phyloP scores from a whole-genome alignment of 2,329 filamentous ascomycete species.

The Microcyclospora pomicola region DNA sequence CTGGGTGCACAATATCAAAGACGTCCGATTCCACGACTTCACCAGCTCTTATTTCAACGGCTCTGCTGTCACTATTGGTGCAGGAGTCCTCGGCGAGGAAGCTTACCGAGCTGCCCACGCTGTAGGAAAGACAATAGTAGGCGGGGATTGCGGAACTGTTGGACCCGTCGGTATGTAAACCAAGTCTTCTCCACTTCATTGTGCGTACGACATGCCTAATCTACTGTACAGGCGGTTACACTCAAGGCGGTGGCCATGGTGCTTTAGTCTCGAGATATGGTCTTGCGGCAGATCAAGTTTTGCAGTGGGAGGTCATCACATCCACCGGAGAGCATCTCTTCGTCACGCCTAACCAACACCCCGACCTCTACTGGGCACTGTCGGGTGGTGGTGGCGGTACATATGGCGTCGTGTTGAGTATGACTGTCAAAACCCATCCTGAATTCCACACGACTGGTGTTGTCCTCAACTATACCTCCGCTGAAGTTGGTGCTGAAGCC shows the following conservation, averaged over 20 bases:
- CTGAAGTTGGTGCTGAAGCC: slow-evolving; percentile 7
- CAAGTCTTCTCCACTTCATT: no score
- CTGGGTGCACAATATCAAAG: slow-evolving; percentile 44
- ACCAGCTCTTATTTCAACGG: slow-evolving; percentile 12
- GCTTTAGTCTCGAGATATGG: slow-evolving; percentile 42
- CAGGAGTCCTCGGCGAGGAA: slow-evolving; percentile 40
- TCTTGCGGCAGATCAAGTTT: slow-evolving; percentile 44
- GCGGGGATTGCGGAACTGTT: slow-evolving; percentile 42
- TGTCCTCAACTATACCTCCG: slow-evolving; percentile 28
- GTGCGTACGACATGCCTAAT: no score
- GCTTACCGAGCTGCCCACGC: slow-evolving; percentile 34
- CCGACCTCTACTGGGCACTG: slow-evolving; percentile 51
- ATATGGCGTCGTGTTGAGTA: slow-evolving; percentile 42
- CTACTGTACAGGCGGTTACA: slow-evolving; percentile 42
- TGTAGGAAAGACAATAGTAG: slow-evolving; percentile 38
- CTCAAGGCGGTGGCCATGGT: slow-evolving; percentile 47
- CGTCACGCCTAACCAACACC: slow-evolving; percentile 35
- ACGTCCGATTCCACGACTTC: slow-evolving; percentile 32
- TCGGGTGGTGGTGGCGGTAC: slow-evolving; percentile 46
- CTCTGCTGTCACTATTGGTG: slow-evolving; percentile 20
- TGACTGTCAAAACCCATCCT: slow-evolving; percentile 40
- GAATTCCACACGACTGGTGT: slow-evolving; percentile 32
- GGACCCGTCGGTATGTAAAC: slow-evolving; percentile 19
- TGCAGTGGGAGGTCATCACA: slow-evolving; percentile 36
- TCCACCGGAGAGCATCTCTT: slow-evolving; percentile 35